Conservation (phyloP, 495 filamentous ascomycete genomes). For the Penicillium paxilli region DNA sequence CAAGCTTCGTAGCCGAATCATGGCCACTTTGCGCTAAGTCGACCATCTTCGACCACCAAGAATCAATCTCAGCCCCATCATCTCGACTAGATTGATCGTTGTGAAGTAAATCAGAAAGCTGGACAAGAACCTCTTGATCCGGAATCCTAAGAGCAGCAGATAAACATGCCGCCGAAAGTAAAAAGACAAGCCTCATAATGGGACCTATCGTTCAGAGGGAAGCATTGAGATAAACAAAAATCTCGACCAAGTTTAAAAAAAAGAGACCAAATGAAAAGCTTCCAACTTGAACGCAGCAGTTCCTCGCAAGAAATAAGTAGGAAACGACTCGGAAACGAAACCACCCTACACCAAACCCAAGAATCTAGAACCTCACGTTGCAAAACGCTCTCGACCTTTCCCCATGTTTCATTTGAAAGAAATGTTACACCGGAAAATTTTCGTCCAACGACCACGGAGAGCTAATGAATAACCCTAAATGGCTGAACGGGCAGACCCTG, state of each 20-base stretch:
- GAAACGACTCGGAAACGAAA: no score
- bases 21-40: neutral
- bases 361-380: no score
- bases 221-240: neutral
- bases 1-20: neutral
- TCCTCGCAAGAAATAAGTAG: neutral
- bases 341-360: no score
- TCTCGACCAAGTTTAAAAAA: neutral
- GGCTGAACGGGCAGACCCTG: neutral
- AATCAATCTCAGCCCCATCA: neutral
- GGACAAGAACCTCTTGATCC: conserved; percentile 45
- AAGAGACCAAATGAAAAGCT: neutral
- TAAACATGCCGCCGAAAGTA: conserved; percentile 55
- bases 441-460: neutral
- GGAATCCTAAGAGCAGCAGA: conserved; percentile 61
- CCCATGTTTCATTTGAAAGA: neutral
- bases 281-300: no score
- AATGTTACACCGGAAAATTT: neutral
- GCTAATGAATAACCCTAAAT: neutral
- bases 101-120: conserved; percentile 12
- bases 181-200: conserved; percentile 48
- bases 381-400: no score
- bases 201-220: neutral
- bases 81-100: neutral
- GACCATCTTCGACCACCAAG: conserved; percentile 1